phyloP scores from a whole-genome alignment of 1,284 basidiomycete genomes.

The Termitomyces sp. region DNA sequence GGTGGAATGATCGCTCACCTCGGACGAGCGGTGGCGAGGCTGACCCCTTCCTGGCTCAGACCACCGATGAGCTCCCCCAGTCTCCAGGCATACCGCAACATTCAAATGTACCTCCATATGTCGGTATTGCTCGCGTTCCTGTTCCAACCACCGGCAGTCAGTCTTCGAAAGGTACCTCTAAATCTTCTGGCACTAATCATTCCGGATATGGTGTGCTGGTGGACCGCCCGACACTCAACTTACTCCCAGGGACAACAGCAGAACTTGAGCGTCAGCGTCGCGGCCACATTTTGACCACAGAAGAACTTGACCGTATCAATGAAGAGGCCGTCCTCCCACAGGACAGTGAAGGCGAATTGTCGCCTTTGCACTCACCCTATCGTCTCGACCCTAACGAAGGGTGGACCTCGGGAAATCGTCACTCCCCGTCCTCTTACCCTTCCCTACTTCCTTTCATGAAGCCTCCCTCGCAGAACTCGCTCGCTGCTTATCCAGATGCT shows the following conservation, averaged over 20 bases:
- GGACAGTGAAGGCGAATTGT: conserved; percentile 9
- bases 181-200: conserved; percentile 28
- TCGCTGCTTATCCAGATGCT: conserved; percentile 32
- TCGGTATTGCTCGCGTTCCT: conserved; percentile 25
- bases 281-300: conserved; percentile 28
- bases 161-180: conserved; percentile 16
- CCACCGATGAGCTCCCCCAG: conserved; percentile 19
- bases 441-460: conserved; percentile 11
- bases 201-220: conserved; percentile 37
- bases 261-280: conserved; percentile 20
- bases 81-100: conserved; percentile 19
- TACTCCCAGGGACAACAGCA: conserved; percentile 25
- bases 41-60: conserved; percentile 52
- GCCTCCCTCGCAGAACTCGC: conserved; percentile 15
- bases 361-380: conserved; percentile 25
- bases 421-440: neutral
- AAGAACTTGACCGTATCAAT: conserved; percentile 31
- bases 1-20: conserved; percentile 56
- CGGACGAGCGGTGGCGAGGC: conserved; percentile 61
- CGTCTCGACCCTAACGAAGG: conserved; percentile 26
- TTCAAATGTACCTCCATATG: conserved; percentile 12
- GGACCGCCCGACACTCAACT: conserved; percentile 28
- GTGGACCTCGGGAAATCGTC: conserved; percentile 9
- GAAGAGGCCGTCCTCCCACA: conserved; percentile 27
- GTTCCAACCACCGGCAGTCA: conserved; percentile 21